Conservation (phyloP, 2,329 filamentous ascomycete species). For the Xylaria hypoxylon region DNA sequence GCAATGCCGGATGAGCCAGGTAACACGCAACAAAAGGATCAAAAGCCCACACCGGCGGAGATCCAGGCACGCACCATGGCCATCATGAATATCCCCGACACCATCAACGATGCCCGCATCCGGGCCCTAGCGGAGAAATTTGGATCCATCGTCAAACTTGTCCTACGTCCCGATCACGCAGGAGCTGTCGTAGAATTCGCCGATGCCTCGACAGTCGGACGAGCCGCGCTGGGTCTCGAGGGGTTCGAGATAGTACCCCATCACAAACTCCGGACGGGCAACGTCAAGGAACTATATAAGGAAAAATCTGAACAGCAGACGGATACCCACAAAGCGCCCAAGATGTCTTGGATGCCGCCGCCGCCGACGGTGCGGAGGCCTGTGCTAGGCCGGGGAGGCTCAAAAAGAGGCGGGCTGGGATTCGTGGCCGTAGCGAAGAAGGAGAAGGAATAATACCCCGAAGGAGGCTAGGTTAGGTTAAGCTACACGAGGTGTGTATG, state of each 20-base stretch:
- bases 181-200: conserved; percentile 88
- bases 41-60: conserved; percentile 59
- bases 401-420: conserved; percentile 54
- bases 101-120: conserved; percentile 88
- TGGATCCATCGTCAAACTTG: conserved; percentile 79
- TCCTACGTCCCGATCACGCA: conserved; percentile 82
- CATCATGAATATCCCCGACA: conserved; percentile 89
- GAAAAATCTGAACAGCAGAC: conserved; percentile 59
- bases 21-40: conserved; percentile 34
- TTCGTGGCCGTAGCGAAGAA: conserved; percentile 52
- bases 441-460: conserved; percentile 38
- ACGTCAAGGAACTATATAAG: conserved; percentile 65
- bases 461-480: not conserved
- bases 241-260: conserved; percentile 65
- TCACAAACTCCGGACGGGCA: conserved; percentile 65
- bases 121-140: conserved; percentile 76
- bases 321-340: conserved; percentile 48
- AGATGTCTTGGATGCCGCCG: conserved; percentile 57
- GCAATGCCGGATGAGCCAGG: conserved; percentile 52
- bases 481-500: not conserved
- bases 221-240: conserved; percentile 71
- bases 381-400: conserved; percentile 52
- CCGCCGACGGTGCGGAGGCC: conserved; percentile 58
- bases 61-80: conserved; percentile 78
- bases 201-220: conserved; percentile 77